Percentiles rank a stretch among this genome's conserved stretches.
phyloP scores from a whole-genome alignment of 1,284 basidiomycete genomes.

The Ceratobasidium sp. region DNA sequence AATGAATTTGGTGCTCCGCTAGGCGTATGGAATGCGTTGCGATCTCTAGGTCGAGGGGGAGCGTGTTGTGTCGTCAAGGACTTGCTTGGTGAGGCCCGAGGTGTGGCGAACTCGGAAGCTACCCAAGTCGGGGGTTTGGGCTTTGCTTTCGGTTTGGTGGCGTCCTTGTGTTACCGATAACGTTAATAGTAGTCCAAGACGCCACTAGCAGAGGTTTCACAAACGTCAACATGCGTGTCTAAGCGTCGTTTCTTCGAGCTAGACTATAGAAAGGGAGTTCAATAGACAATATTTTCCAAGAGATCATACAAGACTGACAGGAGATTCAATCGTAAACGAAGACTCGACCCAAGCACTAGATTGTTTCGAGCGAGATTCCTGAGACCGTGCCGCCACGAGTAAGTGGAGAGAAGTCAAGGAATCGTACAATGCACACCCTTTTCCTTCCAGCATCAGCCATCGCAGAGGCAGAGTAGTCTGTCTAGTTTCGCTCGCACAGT shows the following conservation, averaged over 20 bases:
- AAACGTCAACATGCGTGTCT: constrained; percentile 6
- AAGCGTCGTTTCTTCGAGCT: constrained; percentile 23
- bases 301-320: constrained; percentile 16
- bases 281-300: background rate
- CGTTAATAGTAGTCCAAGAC: background rate
- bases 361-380: constrained; percentile 27
- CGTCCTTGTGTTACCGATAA: constrained; percentile 6
- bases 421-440: background rate
- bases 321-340: constrained; percentile 31
- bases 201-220: constrained; percentile 8
- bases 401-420: background rate
- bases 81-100: constrained; percentile 20
- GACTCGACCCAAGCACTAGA: constrained; percentile 30
- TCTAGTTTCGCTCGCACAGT: background rate
- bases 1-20: constrained; percentile 9
- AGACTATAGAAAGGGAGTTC: constrained; percentile 11
- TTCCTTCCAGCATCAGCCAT: background rate
- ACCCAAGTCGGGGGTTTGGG: constrained; percentile 37
- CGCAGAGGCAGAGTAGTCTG: background rate
- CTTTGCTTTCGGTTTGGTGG: constrained; percentile 6
- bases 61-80: constrained; percentile 1
- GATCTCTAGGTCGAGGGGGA: constrained; percentile 26
- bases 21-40: background rate
- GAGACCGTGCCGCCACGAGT: background rate
- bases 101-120: constrained; percentile 18